Base-by-base conservation (phyloP, 2,329 filamentous ascomycete genomes). In the Cladosporium oxysporum region DNA sequence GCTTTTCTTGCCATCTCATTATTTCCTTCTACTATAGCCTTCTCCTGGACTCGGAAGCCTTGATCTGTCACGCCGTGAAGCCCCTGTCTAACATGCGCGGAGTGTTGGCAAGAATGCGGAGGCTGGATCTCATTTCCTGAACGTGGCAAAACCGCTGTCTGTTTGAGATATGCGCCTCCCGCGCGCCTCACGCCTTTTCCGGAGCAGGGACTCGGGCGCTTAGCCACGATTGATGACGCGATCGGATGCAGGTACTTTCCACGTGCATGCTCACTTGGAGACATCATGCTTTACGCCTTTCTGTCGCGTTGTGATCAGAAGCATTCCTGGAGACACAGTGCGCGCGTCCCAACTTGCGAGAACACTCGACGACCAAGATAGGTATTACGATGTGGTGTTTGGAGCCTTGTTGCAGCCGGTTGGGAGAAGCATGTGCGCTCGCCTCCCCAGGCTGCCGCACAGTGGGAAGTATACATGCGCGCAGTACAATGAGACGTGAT, bases 81-180 rank as follows among this genome's bases (percentile, higher is more conserved):
- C 52, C 52, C 52, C 52, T 33, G 41, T 47, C 41, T 47, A n/a
- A 47, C 41, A 21, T 47, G 31, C 23, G 52, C 8, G 28, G 2
- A 33, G 52, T 29, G 52, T 55, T 55, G 52, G 52, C 28, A 55
- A 55, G 52, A 55, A 55, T 55, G 52, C 28, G 31, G 28, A 55
- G 28, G 52, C 52, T 33, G 52, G 28, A 12, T 33, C 52, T 55
- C 52, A 55, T 55, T 33, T 55, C 52, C 52, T 29, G 52, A 55
- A 33, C 52, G 52, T 55, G 41, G 41, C 41, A 47, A 47, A 47
- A 47, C 41, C n/a, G n/a, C 41, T 47, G 41, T 47, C 41, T 47
- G 41, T 47, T 47, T 47, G 41, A 47, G 41, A 47, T 21, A 47
- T 47, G 41, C 41, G 41, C 41, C 41, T 47, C 41, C 41, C 41